Evolutionary conservation across 345 rosid species (phyloP).

Genomic region (Rhizophora apiculata): DNA sequence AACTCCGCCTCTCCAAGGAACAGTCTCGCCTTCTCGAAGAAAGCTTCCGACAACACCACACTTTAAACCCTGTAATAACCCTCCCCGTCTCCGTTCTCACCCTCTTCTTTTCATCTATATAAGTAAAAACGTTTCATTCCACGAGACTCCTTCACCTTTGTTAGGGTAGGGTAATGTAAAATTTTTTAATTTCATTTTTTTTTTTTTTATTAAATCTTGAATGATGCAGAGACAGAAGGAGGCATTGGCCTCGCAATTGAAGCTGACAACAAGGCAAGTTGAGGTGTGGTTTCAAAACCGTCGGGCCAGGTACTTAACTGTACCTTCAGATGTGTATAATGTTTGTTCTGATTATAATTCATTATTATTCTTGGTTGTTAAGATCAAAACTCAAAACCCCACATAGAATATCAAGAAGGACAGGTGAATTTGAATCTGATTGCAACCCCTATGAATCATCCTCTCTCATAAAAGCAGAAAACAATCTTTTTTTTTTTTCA

Average conservation of each 20-base stretch:
- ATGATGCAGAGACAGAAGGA: constrained; percentile 84
- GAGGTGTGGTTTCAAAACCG: constrained; percentile 99
- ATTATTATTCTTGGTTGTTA: background rate
- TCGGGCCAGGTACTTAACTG: constrained; percentile 78
- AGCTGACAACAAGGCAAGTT: constrained; percentile 84
- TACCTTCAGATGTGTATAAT: background rate
- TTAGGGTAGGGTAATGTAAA: background rate
- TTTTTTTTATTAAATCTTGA: background rate
- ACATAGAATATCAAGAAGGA: constrained; percentile 7
- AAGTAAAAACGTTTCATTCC: background rate
- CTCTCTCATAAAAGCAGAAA: background rate
- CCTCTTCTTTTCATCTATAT: background rate
- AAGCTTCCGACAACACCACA: constrained; percentile 86
- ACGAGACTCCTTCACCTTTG: no score
- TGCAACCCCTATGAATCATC: background rate
- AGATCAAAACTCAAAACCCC: constrained; percentile 9
- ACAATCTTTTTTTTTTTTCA: no score
- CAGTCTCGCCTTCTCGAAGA: constrained; percentile 95
- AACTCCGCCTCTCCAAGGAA: constrained; percentile 86
- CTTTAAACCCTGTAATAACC: constrained; percentile 44
- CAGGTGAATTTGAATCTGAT: constrained; percentile 4
- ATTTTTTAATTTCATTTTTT: background rate
- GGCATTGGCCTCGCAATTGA: constrained; percentile 70
- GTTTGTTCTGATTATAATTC: no score
- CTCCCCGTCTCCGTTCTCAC: background rate